Evolutionary conservation across 2,329 filamentous ascomycete genomes (phyloP).

Genomic region (Aspergillus amoenus): DNA sequence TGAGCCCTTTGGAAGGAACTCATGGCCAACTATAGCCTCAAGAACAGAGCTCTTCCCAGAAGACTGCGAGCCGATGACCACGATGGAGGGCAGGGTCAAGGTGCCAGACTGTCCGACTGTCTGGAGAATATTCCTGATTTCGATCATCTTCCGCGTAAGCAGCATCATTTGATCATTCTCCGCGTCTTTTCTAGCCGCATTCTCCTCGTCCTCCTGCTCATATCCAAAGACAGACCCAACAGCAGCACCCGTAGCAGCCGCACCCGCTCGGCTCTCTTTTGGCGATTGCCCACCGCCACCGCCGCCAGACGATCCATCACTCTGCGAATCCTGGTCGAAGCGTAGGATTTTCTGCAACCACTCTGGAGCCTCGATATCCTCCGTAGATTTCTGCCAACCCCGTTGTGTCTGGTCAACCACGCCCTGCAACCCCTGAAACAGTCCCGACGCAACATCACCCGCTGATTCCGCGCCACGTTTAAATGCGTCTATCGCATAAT

Average conservation of each 20-base stretch:
- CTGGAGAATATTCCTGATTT: slow-evolving; percentile 88
- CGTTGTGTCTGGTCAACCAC: slow-evolving; percentile 75
- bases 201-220: slow-evolving; percentile 65
- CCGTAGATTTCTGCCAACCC: slow-evolving; percentile 82
- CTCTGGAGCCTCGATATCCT: slow-evolving; percentile 67
- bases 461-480: slow-evolving; percentile 71
- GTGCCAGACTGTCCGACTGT: slow-evolving; percentile 88
- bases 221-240: slow-evolving; percentile 78
- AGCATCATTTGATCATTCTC: slow-evolving; percentile 99
- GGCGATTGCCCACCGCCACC: slow-evolving; percentile 50
- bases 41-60: slow-evolving; percentile 97
- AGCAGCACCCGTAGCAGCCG: slow-evolving; percentile 66
- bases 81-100: slow-evolving; percentile 88
- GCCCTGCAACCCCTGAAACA: slow-evolving; percentile 71
- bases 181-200: slow-evolving; percentile 62
- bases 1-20: slow-evolving; percentile 94
- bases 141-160: slow-evolving; percentile 98
- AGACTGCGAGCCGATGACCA: slow-evolving; percentile 98
- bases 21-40: slow-evolving; percentile 95
- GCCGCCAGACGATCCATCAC: slow-evolving; percentile 36
- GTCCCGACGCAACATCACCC: slow-evolving; percentile 63
- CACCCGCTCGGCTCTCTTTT: slow-evolving; percentile 56
- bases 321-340: slow-evolving; percentile 59
- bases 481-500: slow-evolving; percentile 74
- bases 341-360: slow-evolving; percentile 77